Conservation (phyloP, 148 eudicot species). For the Agrostemma githago region DNA sequence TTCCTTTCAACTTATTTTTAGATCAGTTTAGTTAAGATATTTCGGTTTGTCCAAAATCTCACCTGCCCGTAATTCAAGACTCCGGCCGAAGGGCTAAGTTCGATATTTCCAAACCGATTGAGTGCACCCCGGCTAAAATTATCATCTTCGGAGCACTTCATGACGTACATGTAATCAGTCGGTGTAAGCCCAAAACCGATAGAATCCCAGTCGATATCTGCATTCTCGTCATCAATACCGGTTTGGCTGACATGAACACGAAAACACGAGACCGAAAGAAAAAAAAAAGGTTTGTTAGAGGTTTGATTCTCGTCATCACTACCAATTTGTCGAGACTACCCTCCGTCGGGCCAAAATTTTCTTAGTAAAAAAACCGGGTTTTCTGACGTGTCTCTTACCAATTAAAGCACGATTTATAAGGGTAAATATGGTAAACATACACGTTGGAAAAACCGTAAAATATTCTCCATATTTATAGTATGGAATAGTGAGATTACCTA, state of each 20-base stretch:
- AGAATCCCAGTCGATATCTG: slow-evolving; percentile 62
- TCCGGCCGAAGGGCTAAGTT: slow-evolving; percentile 38
- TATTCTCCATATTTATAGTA: no score
- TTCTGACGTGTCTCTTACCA: no score
- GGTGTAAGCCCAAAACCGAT: slow-evolving; percentile 60
- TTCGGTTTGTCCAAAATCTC: background rate
- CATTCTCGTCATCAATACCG: slow-evolving; percentile 41
- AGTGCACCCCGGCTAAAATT: slow-evolving; percentile 47
- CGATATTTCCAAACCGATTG: slow-evolving; percentile 34
- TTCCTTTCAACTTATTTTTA: no score
- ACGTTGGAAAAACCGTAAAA: no score
- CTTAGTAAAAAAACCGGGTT: no score
- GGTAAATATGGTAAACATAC: no score
- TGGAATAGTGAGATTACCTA: slow-evolving; percentile 15
- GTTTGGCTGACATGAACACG: slow-evolving; percentile 12
- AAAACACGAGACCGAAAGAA: background rate
- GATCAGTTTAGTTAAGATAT: no score
- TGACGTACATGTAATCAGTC: slow-evolving; percentile 76
- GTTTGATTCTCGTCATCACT: no score
- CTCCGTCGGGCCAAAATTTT: no score
- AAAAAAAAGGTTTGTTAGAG: background rate
- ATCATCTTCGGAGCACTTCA: slow-evolving; percentile 50
- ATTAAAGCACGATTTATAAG: no score
- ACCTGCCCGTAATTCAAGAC: slow-evolving; percentile 49
- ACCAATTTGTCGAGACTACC: no score